These are phyloP conservation scores for Pichia sp. DNA, from an alignment of 1,139 yeast genomes.

Conservation along the genomic window DNA sequence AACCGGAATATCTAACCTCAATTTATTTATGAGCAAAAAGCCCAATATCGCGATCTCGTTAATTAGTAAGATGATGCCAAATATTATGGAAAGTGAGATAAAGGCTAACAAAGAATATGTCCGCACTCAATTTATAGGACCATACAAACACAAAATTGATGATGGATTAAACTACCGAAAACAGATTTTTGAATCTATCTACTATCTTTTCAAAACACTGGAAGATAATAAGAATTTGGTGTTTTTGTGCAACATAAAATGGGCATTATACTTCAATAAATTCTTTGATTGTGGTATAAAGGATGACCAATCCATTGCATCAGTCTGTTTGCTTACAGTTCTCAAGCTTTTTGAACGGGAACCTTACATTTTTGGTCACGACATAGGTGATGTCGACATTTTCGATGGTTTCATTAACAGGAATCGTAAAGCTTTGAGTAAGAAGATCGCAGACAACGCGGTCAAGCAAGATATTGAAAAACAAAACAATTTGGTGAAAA, in stretches of 20 bases:
- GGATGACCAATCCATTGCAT: slow-evolving; percentile 43
- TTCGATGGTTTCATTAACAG: slow-evolving; percentile 31
- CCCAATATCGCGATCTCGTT: slow-evolving; percentile 48
- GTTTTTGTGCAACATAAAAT: slow-evolving; percentile 29
- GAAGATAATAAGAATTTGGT: slow-evolving; percentile 29
- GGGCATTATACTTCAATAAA: slow-evolving; percentile 28
- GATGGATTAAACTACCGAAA: slow-evolving; percentile 74
- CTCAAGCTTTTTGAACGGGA: slow-evolving; percentile 32
- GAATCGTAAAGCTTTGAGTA: slow-evolving; percentile 33
- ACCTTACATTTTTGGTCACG: slow-evolving; percentile 19
- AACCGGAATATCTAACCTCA: slow-evolving; percentile 54
- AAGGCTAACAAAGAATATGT: slow-evolving; percentile 53
- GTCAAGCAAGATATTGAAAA: slow-evolving; percentile 49
- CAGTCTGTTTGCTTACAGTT: slow-evolving; percentile 38
- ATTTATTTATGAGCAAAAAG: slow-evolving; percentile 57
- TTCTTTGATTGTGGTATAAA: slow-evolving; percentile 38
- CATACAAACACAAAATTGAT: slow-evolving; percentile 78
- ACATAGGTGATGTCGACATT: slow-evolving; percentile 12
- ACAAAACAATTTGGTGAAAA: slow-evolving; percentile 34
- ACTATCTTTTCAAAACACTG: slow-evolving; percentile 41
- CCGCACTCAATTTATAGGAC: slow-evolving; percentile 76
- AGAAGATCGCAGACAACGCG: slow-evolving; percentile 42
- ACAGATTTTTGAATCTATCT: slow-evolving; percentile 66
- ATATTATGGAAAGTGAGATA: slow-evolving; percentile 49
- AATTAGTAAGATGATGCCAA: slow-evolving; percentile 48